phyloP scores from a whole-genome alignment of 305 asterid genomes.

The Solanum hybrid region DNA sequence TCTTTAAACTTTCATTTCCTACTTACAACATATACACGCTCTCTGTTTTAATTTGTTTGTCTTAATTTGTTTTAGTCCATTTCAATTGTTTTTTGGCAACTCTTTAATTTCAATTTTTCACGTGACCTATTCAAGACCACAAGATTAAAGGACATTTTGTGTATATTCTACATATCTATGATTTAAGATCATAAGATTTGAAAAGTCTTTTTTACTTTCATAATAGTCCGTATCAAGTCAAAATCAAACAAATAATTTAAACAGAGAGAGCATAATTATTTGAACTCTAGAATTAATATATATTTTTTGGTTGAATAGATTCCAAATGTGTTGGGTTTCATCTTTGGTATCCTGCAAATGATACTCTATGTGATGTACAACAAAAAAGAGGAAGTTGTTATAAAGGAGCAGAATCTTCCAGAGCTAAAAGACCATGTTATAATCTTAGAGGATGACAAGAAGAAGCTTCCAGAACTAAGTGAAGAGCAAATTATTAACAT shows the following conservation, averaged over 20 bases:
- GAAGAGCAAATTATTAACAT: background rate
- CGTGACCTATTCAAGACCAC: background rate
- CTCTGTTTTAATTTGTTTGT: no score
- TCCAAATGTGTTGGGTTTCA: conserved; percentile 40
- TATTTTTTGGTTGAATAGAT: conserved; percentile 4
- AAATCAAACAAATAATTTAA: background rate
- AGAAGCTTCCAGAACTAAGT: conserved; percentile 17
- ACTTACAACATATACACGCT: background rate
- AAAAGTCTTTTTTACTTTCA: background rate
- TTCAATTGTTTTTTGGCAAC: no score
- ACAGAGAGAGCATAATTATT: no score
- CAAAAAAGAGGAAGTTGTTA: conserved; percentile 16
- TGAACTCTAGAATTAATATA: background rate
- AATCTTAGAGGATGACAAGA: background rate
- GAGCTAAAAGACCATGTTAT: conserved; percentile 14
- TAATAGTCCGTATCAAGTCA: background rate
- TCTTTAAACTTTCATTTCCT: background rate
- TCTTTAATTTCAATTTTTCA: background rate
- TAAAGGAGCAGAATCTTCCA: conserved; percentile 5
- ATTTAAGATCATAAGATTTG: no score
- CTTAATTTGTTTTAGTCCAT: no score
- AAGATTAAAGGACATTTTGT: background rate
- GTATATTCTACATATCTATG: no score
- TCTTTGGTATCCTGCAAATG: conserved; percentile 39
- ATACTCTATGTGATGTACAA: conserved; percentile 30